Conservation (phyloP, 495 filamentous ascomycete genomes). For the Podospora australis region DNA sequence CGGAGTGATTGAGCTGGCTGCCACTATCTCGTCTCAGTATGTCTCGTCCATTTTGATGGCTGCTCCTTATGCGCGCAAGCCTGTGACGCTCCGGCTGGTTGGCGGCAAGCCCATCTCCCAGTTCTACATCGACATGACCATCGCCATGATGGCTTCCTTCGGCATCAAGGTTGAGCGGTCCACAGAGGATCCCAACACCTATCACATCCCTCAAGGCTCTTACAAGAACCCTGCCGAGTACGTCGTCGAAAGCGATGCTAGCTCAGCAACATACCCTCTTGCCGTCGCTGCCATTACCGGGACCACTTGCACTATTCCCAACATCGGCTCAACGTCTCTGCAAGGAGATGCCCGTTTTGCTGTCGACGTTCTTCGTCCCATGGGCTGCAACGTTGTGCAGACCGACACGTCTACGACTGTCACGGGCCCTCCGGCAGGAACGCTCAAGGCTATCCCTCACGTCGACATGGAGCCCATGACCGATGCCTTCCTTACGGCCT, state of each 20-base stretch:
- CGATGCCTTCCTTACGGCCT: conserved; percentile 93
- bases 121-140: conserved; percentile 98
- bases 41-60: conserved; percentile 96
- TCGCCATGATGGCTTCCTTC: conserved; percentile 93
- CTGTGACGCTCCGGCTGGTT: conserved; percentile 81
- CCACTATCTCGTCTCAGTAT: conserved; percentile 94
- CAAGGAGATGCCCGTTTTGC: conserved; percentile 97
- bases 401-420: conserved; percentile 85
- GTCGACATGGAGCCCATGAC: conserved; percentile 99
- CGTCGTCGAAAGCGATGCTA: conserved; percentile 92
- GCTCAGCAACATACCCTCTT: conserved; percentile 93
- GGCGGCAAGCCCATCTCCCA: conserved; percentile 96
- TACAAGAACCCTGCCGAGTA: conserved; percentile 87
- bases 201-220: conserved; percentile 80
- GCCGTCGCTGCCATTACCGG: conserved; percentile 93
- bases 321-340: conserved; percentile 85
- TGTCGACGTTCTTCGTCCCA: conserved; percentile 79
- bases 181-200: conserved; percentile 69
- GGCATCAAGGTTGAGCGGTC: conserved; percentile 66
- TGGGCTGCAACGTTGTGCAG: conserved; percentile 90
- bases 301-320: conserved; percentile 89
- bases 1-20: conserved; percentile 83
- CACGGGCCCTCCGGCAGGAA: conserved; percentile 70
- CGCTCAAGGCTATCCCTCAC: conserved; percentile 57
- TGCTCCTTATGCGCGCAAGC: conserved; percentile 89